Conservation (phyloP, 192 early-diverging fungal species). For the Mortierella hygrophila region DNA sequence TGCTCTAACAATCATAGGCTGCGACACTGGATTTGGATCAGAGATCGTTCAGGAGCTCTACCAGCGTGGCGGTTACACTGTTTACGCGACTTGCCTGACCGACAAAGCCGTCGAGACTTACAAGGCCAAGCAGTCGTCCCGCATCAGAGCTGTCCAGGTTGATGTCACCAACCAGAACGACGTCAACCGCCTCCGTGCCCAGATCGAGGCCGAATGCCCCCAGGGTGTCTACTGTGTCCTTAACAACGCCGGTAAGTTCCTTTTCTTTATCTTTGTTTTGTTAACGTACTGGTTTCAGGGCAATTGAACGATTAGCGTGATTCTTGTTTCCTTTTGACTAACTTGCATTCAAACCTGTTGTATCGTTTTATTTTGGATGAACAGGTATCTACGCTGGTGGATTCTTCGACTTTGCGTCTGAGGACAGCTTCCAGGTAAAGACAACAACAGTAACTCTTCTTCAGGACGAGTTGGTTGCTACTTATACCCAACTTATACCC, state of each 20-base stretch:
- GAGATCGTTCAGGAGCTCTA: slow-evolving; percentile 50
- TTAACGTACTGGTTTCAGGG: neutral
- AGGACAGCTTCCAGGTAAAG: slow-evolving; percentile 46
- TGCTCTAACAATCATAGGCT: neutral
- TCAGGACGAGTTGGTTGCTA: neutral
- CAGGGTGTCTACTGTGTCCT: slow-evolving; percentile 53
- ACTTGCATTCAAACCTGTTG: neutral
- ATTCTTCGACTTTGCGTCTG: slow-evolving; percentile 46
- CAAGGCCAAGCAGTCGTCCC: slow-evolving; percentile 35
- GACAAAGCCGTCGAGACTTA: slow-evolving; percentile 32
- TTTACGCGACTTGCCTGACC: slow-evolving; percentile 53
- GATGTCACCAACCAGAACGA: slow-evolving; percentile 54
- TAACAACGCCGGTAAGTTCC: slow-evolving; percentile 49
- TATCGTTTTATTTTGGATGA: neutral
- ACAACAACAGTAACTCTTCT: neutral
- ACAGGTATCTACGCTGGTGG: slow-evolving; percentile 51
- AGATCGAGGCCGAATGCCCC: slow-evolving; percentile 46
- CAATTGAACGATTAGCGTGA: neutral
- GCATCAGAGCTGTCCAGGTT: slow-evolving; percentile 38
- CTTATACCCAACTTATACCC: too few species aligned
- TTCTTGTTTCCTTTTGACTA: neutral
- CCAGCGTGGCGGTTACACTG: slow-evolving; percentile 37
- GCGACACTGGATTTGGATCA: slow-evolving; percentile 50
- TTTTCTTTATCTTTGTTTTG: neutral
- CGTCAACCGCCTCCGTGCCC: slow-evolving; percentile 36